A percentile compares a stretch with the other conserved stretches of the same genome.
phyloP scores from a whole-genome alignment of 2,329 filamentous ascomycete species.

The Stemphylium beticola region DNA sequence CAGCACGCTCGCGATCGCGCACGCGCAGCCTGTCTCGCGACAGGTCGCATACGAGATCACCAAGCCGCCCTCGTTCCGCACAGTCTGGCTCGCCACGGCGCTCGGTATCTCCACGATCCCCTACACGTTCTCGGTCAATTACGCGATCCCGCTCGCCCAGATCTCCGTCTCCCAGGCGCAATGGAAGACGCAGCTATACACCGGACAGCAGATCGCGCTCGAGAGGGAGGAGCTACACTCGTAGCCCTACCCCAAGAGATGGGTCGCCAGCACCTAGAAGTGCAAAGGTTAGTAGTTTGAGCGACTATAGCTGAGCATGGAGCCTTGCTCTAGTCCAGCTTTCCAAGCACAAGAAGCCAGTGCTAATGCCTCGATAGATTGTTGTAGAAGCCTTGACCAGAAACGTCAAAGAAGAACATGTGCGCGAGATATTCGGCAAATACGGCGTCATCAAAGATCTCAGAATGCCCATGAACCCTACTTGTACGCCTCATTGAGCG shows the following conservation, averaged over 20 bases:
- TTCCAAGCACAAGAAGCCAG: background rate
- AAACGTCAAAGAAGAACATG: slow-evolving; percentile 86
- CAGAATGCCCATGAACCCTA: slow-evolving; percentile 86
- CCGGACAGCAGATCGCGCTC: slow-evolving; percentile 37
- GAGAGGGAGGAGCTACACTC: slow-evolving; percentile 43
- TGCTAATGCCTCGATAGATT: slow-evolving; percentile 63
- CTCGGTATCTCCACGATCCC: slow-evolving; percentile 48
- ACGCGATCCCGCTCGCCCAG: slow-evolving; percentile 37
- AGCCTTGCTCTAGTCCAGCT: slow-evolving; percentile 3
- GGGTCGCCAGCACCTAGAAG: slow-evolving; percentile 45
- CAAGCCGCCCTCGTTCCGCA: slow-evolving; percentile 28
- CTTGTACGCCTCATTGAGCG: slow-evolving; percentile 64
- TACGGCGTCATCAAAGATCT: slow-evolving; percentile 88
- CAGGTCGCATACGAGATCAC: slow-evolving; percentile 46
- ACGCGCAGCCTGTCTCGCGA: slow-evolving; percentile 51
- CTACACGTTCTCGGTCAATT: slow-evolving; percentile 45
- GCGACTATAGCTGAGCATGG: background rate
- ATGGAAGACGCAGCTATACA: slow-evolving; percentile 45
- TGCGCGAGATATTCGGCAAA: slow-evolving; percentile 88
- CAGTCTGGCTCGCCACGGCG: slow-evolving; percentile 42
- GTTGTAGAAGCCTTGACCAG: slow-evolving; percentile 96
- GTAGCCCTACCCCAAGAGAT: slow-evolving; percentile 44
- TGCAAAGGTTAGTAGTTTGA: slow-evolving; percentile 42
- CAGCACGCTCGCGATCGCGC: slow-evolving; percentile 32
- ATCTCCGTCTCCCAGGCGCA: slow-evolving; percentile 41